phyloP scores from a whole-genome alignment of 2,329 filamentous ascomycete genomes.

The Trichoderma simmonsii region DNA sequence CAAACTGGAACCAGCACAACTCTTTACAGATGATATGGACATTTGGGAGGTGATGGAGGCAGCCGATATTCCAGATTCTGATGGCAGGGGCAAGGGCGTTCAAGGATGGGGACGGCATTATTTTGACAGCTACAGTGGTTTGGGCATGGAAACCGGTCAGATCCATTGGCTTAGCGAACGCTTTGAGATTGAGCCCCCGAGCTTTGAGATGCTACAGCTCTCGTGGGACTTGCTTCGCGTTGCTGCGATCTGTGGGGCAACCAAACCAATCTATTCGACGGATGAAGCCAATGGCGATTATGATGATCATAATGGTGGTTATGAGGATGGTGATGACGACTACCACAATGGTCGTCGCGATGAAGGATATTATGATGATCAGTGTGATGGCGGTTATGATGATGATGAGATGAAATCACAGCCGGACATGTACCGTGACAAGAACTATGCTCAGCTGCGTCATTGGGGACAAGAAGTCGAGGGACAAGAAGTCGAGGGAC shows the following conservation, averaged over 20 bases:
- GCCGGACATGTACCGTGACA: not conserved
- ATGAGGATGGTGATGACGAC: too few relatives aligned
- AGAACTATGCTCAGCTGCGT: not conserved
- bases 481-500: too few relatives aligned
- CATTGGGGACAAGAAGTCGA: not conserved
- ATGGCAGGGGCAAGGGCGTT: not conserved
- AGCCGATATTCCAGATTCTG: not conserved
- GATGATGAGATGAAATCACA: not conserved
- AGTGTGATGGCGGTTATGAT: not conserved
- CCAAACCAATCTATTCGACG: not conserved
- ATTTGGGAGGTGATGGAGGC: not conserved
- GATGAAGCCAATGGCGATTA: not conserved
- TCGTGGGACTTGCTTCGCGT: not conserved
- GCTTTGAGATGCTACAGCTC: not conserved
- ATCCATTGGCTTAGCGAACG: rapidly evolving
- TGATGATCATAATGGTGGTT: not conserved
- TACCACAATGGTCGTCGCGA: too few relatives aligned
- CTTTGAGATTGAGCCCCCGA: not conserved
- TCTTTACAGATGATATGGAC: not conserved
- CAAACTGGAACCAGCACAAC: not conserved
- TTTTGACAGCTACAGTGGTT: not conserved
- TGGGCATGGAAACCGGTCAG: not conserved
- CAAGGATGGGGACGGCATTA: not conserved
- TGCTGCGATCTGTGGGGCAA: not conserved
- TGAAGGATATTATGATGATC: not conserved